Conservation (phyloP, 2,329 filamentous ascomycete genomes). For the Aureobasidium zeae region DNA sequence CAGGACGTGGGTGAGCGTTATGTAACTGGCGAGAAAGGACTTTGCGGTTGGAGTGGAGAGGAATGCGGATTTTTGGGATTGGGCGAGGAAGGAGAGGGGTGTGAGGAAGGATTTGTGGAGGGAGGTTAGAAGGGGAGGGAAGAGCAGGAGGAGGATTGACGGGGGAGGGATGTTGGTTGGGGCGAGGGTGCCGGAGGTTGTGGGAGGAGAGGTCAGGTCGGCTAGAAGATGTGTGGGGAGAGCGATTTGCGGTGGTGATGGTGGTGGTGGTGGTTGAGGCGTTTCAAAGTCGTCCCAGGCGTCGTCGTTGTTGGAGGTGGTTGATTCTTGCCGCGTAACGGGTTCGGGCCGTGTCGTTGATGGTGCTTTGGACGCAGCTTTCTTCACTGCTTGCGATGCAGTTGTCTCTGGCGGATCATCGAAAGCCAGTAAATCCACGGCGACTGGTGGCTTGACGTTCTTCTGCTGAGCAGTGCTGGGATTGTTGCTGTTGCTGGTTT, state of each 20-base stretch:
- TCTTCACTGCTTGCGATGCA: neutral
- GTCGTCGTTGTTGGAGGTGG: constrained; percentile 10
- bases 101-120: constrained; percentile 58
- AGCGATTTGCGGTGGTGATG: neutral
- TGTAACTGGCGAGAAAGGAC: constrained; percentile 55
- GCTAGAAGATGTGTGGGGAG: constrained; percentile 10
- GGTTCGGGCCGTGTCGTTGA: constrained; percentile 17
- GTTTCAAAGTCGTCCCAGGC: constrained; percentile 39
- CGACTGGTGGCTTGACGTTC: neutral
- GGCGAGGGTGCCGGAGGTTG: constrained; percentile 38
- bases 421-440: constrained; percentile 24
- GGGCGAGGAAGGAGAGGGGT: constrained; percentile 41
- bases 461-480: neutral
- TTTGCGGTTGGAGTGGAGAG: constrained; percentile 51
- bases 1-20: constrained; percentile 56
- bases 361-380: constrained; percentile 6
- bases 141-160: constrained; percentile 67
- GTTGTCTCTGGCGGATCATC: constrained; percentile 15
- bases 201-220: constrained; percentile 13
- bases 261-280: constrained; percentile 16
- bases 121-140: constrained; percentile 60
- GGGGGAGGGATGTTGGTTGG: constrained; percentile 87
- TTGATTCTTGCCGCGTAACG: neutral
- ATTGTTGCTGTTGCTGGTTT: neutral
- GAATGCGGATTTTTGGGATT: constrained; percentile 53